phyloP scores from a whole-genome alignment of 371 early-diverging fungal genomes.

The Conidiobolus incongruus region DNA sequence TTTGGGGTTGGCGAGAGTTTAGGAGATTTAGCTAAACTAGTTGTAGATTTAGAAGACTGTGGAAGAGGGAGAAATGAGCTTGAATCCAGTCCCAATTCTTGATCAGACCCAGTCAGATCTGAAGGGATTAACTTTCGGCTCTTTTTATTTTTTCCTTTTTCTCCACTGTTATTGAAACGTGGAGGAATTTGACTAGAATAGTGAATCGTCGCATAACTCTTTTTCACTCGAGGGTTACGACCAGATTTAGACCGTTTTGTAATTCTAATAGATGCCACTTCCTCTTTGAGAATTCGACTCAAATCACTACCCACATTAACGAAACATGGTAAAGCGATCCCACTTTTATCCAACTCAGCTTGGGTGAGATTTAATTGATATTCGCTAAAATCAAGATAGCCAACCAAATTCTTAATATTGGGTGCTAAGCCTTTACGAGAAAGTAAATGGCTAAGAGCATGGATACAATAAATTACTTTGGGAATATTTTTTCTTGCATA shows the following conservation, averaged over 20 bases:
- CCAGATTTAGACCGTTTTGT: not conserved
- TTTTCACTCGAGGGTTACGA: too few relatives aligned
- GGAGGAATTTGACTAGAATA: too few relatives aligned
- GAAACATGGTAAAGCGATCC: constrained; percentile 62
- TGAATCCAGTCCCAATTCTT: constrained; percentile 6
- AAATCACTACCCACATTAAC: constrained; percentile 46
- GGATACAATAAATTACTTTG: constrained; percentile 98
- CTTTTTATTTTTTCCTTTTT: too few relatives aligned
- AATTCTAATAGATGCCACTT: constrained; percentile 16
- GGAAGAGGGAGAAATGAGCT: too few relatives aligned
- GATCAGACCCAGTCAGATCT: constrained; percentile 20
- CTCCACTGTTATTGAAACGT: too few relatives aligned
- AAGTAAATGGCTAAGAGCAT: constrained; percentile 91
- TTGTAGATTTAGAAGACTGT: too few relatives aligned
- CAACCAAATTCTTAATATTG: constrained; percentile 76
- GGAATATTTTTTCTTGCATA: constrained; percentile 99
- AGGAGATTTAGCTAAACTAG: too few relatives aligned
- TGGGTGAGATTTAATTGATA: constrained; percentile 68
- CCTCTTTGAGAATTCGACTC: constrained; percentile 24
- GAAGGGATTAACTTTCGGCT: too few relatives aligned
- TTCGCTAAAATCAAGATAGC: constrained; percentile 77
- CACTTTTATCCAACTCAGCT: constrained; percentile 53
- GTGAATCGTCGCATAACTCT: too few relatives aligned
- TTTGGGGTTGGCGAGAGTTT: too few relatives aligned
- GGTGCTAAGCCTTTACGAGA: constrained; percentile 71